These are phyloP conservation scores for Panicum miliaceum DNA, from an alignment of 176 grass and related monocot species.

Conservation along the genomic window DNA sequence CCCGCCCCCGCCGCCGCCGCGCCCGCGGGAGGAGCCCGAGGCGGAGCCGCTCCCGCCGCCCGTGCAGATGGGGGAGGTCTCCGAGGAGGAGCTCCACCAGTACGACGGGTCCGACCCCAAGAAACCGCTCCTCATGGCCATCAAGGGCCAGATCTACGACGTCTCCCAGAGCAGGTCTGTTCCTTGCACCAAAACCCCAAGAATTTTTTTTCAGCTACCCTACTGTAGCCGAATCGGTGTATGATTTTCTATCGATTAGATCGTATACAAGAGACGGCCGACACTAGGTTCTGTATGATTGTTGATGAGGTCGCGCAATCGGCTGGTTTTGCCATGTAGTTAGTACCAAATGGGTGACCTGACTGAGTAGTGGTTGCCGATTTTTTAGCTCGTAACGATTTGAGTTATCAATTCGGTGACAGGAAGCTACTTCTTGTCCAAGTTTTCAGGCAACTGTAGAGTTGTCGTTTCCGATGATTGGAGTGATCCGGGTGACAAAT, in stretches of 20 bases:
- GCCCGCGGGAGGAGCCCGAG: constrained; percentile 48
- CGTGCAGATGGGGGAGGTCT: constrained; percentile 82
- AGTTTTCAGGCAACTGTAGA: background rate
- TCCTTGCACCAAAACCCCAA: background rate
- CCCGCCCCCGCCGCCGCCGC: constrained; percentile 35
- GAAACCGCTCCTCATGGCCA: constrained; percentile 82
- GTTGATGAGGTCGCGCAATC: background rate
- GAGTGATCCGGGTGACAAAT: background rate
- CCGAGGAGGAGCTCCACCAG: constrained; percentile 65
- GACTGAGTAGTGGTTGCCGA: background rate
- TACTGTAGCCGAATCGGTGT: background rate
- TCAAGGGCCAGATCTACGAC: constrained; percentile 87
- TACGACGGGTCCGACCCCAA: constrained; percentile 70
- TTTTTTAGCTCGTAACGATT: background rate
- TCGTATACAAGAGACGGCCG: background rate
- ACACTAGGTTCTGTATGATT: background rate
- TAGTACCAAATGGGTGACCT: background rate
- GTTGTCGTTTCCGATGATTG: background rate
- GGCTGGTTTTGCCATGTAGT: background rate
- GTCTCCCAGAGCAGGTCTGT: constrained; percentile 82
- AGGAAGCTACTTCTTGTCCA: background rate
- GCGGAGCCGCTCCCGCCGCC: constrained; percentile 81
- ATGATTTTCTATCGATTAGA: background rate
- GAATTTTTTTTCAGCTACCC: background rate
- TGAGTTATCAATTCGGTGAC: background rate